Evolutionary conservation across 108 stramenopile species (phyloP), one percentile per base, ranked within the genome.

Genomic region (Chaetoceros muelleri): DNA sequence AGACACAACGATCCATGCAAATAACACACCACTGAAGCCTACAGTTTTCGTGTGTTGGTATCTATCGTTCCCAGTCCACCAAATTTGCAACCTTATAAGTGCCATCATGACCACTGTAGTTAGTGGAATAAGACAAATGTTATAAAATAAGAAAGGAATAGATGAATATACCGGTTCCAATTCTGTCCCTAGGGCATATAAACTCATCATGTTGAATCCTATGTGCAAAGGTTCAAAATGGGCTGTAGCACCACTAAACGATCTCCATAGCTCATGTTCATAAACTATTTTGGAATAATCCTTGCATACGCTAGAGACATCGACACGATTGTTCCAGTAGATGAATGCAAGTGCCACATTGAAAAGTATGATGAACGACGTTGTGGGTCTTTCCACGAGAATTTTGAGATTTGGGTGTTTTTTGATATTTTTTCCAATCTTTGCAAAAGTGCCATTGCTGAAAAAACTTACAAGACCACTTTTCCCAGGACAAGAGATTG

Each of bases 201-300:
- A 67, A 0, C 77, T 71, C 79, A 87, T 79, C 72, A 79, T 79
- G 56, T 91, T 91, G 60, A 91, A 72, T 0, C 80, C 81, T 10
- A 87, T 29, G 66, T 91, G 90, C 64, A 86, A 70, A 10, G 71
- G 55, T 62, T 91, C 90, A 69, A 91, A 91, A 50, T 91, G 90
- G 0, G 85, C 84, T 13, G 78, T 70, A 19, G 80, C 75, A 21
- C 85, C 85, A 0, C 83, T 59, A 21, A 87, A 61, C 8, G 61
- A 48, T 30, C 85, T 46, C 64, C 84, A 84, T 61, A 72, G 75
- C 69, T 91, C 81, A 30, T 70, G 31, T 8, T 56, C 58, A 46
- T 67, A 44, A 17, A 78, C 50, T 27, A 79, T 74, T 20, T 51
- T 59, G 7, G 21, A 49, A 55, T 79, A 82, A 3, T 30, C 55